Evolutionary conservation across 495 filamentous ascomycete genomes (phyloP).

Genomic region (Lasiosphaeria miniovina): DNA sequence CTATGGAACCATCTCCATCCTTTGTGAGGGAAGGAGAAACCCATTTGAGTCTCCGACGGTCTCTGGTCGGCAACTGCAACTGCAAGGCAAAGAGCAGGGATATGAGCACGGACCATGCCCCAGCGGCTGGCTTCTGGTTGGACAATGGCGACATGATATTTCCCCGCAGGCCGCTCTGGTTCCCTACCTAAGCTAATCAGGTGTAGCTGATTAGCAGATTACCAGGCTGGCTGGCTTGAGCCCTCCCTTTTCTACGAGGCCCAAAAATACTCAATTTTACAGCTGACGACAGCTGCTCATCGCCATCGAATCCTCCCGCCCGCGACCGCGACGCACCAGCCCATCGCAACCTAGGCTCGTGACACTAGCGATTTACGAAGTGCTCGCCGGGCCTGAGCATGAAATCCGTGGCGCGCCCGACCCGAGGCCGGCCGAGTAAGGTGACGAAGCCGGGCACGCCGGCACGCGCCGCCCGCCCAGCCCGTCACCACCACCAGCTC

Average conservation of each 20-base stretch:
- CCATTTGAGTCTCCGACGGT: too few relatives aligned
- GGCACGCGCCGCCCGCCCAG: slow-evolving; percentile 27
- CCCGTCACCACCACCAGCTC: slow-evolving; percentile 25
- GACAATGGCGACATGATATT: slow-evolving; percentile 15
- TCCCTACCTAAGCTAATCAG: not conserved
- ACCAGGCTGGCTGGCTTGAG: not conserved
- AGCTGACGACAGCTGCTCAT: slow-evolving; percentile 38
- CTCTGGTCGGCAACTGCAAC: not conserved
- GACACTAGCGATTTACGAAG: not conserved
- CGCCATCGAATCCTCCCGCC: slow-evolving; percentile 17
- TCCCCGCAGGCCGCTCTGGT: too few relatives aligned
- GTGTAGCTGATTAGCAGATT: too few relatives aligned
- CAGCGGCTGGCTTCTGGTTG: slow-evolving; percentile 12
- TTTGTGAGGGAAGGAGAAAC: too few relatives aligned
- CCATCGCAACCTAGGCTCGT: not conserved
- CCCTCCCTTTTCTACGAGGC: slow-evolving; percentile 13
- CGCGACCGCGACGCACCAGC: slow-evolving; percentile 5
- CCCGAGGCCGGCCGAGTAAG: slow-evolving; percentile 41
- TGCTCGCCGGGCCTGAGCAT: slow-evolving; percentile 22
- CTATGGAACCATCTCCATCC: too few relatives aligned
- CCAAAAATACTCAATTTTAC: slow-evolving; percentile 16
- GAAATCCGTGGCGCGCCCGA: slow-evolving; percentile 27
- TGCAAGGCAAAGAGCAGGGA: too few relatives aligned
- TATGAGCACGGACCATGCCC: not conserved
- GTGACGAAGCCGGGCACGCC: slow-evolving; percentile 39